phyloP scores from a whole-genome alignment of 2,329 filamentous ascomycete species.

The Fusarium lateritium region DNA sequence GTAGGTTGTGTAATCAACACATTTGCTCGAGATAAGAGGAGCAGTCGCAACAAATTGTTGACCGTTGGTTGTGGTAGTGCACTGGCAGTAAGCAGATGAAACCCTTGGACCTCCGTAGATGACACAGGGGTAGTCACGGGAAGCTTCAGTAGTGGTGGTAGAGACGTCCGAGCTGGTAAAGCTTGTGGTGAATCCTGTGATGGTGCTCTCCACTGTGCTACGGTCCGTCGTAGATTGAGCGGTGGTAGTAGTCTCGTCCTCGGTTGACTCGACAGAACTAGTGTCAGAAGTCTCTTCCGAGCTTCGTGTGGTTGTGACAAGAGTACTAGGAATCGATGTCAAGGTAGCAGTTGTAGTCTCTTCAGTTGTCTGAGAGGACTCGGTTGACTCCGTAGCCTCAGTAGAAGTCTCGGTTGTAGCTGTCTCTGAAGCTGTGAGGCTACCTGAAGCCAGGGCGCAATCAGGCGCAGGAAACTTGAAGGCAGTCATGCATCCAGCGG shows the following conservation, averaged over 20 bases:
- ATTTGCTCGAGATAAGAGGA: slow-evolving; percentile 3
- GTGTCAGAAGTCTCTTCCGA: not conserved
- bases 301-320: not conserved
- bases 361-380: not conserved
- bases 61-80: slow-evolving; percentile 7
- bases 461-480: not conserved
- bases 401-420: not conserved
- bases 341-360: slow-evolving; percentile 3
- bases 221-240: not conserved
- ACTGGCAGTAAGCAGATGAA: not conserved
- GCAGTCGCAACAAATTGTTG: slow-evolving; percentile 3
- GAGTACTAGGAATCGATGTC: not conserved
- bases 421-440: not conserved
- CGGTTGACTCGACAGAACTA: not conserved
- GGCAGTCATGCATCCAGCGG: not conserved
- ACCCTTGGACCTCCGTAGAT: slow-evolving; percentile 1
- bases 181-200: not conserved
- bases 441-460: not conserved
- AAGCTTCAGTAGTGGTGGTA: not conserved
- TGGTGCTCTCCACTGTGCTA: not conserved
- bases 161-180: no score
- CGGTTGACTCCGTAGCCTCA: not conserved
- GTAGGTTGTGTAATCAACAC: slow-evolving; percentile 15
- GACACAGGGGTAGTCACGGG: slow-evolving; percentile 15
- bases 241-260: not conserved